phyloP scores from a whole-genome alignment of 306 rosid genomes.

The Trichosanthes cucumerina region DNA sequence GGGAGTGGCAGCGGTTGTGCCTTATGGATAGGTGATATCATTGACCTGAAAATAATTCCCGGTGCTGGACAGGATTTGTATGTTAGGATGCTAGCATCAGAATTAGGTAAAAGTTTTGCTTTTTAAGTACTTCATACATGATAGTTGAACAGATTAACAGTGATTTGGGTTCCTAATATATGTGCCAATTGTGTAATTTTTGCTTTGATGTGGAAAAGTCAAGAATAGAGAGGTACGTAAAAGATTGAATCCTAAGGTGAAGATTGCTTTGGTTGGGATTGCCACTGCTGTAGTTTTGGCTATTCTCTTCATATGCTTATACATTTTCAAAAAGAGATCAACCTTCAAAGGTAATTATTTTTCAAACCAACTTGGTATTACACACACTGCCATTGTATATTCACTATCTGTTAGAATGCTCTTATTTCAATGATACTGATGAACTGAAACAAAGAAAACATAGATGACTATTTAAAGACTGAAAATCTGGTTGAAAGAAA shows the following conservation, averaged over 20 bases:
- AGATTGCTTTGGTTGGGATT: constrained; percentile 16
- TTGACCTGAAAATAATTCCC: constrained; percentile 25
- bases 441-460: neutral
- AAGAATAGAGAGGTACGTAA: neutral
- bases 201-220: constrained; percentile 6
- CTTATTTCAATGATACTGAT: constrained; percentile 2
- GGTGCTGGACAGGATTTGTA: constrained; percentile 33
- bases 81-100: constrained; percentile 42
- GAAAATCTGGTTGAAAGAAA: neutral
- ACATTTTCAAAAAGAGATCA: constrained; percentile 14
- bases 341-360: constrained; percentile 14
- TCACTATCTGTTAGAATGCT: neutral
- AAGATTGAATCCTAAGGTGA: constrained; percentile 16
- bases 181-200: neutral
- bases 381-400: neutral
- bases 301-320: constrained; percentile 14
- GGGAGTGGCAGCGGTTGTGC: constrained; percentile 53
- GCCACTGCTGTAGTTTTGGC: constrained; percentile 4
- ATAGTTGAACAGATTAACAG: neutral
- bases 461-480: neutral
- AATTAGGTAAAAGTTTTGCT: constrained; percentile 30
- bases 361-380: neutral
- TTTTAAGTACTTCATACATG: neutral
- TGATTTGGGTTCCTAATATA: neutral
- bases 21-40: constrained; percentile 53